A percentile compares a stretch with the other conserved stretches of the same genome.
Evolutionary conservation across 495 filamentous ascomycete species (phyloP).

Genomic region (Astrothelium macrocarpum): DNA sequence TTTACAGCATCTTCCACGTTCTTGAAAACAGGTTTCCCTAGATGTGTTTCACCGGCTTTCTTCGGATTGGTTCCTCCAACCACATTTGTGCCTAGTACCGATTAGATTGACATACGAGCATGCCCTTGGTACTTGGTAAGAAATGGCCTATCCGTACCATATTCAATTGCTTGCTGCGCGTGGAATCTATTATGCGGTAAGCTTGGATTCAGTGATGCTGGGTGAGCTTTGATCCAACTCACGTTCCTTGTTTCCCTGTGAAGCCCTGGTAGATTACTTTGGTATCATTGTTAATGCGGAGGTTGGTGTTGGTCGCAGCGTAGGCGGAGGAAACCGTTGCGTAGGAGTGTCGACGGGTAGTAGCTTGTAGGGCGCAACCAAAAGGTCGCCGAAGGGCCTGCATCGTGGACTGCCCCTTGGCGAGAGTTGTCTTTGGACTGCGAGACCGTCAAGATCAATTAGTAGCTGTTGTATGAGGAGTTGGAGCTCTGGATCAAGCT

Average conservation of each 20-base stretch:
- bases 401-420: slow-evolving; percentile 22
- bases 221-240: slow-evolving; percentile 35
- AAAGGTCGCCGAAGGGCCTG: slow-evolving; percentile 33
- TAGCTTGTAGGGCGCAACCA: slow-evolving; percentile 26
- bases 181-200: slow-evolving; percentile 69
- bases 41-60: slow-evolving; percentile 85
- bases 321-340: slow-evolving; percentile 61
- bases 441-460: not conserved
- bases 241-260: slow-evolving; percentile 98
- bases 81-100: slow-evolving; percentile 72
- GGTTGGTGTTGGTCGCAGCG: slow-evolving; percentile 73
- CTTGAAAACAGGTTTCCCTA: slow-evolving; percentile 87
- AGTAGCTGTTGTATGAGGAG: not conserved
- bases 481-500: not conserved
- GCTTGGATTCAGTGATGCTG: not conserved
- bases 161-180: slow-evolving; percentile 93
- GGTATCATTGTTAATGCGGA: slow-evolving; percentile 84
- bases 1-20: slow-evolving; percentile 83
- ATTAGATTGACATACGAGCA: no score
- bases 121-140: not conserved
- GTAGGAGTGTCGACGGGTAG: slow-evolving; percentile 53
- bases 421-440: not conserved
- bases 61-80: slow-evolving; percentile 98
- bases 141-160: slow-evolving; percentile 52
- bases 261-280: slow-evolving; percentile 97